Evolutionary conservation across 2,329 filamentous ascomycete genomes (phyloP), one percentile per base, ranked within the genome.

Genomic region (Claviceps monticola): DNA sequence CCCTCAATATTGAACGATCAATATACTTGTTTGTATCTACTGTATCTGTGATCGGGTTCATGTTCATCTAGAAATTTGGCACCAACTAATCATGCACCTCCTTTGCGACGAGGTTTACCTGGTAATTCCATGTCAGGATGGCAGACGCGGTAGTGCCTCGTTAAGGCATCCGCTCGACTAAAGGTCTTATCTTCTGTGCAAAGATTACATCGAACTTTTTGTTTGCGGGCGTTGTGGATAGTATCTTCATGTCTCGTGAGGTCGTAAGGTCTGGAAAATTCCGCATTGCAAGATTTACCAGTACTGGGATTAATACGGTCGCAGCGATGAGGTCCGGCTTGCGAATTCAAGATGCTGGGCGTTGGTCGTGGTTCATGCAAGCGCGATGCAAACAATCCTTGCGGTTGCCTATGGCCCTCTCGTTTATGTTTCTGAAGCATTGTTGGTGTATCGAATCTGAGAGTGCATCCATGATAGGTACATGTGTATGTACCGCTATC

Each of bases 111-210:
- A 44, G 75, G 72, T 66, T 79, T 78, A 59, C 86, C 84, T n/a
- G 84, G 83, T 59, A 87, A 83, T 56, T 90, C 85, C 52, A 91
- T 78, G 55, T 95, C 88, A 0, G 91, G 90, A 66, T 96, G 91
- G 56, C 94, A 91, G 48, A 96, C 90, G 38, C 89, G 82, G 76
- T 95, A 94, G 65, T 98, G 93, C 55, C 93, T 76, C 14, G 91
- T 97, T 47, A 97, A 75, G 1, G 93, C 93, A 71, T 98, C 93
- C 57, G 91, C 93, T 53, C 93, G 82, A 60, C 89, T 95, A 64
- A 98, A 98, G 0, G 88, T 94, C 76, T 97, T 97, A 63, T 97
- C 91, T 61, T 97, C 90, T 1, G 87, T 89, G 69, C 93, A 98
- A 47, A 95, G 71, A 56, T 90, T 83, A 68, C 93, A 98, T 45